Evolutionary conservation across 345 rosid genomes (phyloP).

Genomic region (Alliaria petiolata): DNA sequence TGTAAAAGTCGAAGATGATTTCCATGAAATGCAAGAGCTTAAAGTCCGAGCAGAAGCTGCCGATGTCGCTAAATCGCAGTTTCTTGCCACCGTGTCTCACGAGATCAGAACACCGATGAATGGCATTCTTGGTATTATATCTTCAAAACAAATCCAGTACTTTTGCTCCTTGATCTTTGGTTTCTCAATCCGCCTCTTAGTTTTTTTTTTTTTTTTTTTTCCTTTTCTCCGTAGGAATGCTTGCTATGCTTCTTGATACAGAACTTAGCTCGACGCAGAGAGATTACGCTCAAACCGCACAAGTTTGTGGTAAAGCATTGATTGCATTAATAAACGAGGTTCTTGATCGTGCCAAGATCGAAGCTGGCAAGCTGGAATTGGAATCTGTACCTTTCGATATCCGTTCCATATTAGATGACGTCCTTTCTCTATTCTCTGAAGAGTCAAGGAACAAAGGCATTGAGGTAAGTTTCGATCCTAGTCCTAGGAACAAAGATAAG

Average conservation of each 20-base stretch:
- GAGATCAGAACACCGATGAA: slow-evolving; percentile 99
- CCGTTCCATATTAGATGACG: slow-evolving; percentile 89
- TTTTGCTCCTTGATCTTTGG: background rate
- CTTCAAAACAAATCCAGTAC: background rate
- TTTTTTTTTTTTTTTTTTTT: too few relatives aligned
- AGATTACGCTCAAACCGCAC: slow-evolving; percentile 96
- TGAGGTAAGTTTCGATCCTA: slow-evolving; percentile 48
- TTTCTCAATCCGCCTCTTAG: too few relatives aligned
- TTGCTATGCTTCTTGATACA: slow-evolving; percentile 86
- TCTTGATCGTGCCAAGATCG: slow-evolving; percentile 97
- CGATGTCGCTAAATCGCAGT: slow-evolving; percentile 97
- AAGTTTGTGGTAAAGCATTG: slow-evolving; percentile 92
- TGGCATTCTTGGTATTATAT: slow-evolving; percentile 78
- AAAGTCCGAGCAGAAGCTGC: slow-evolving; percentile 96
- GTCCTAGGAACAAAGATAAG: background rate
- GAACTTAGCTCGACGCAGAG: slow-evolving; percentile 86
- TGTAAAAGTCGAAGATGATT: slow-evolving; percentile 89
- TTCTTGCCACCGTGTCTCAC: slow-evolving; percentile 97
- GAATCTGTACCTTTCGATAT: slow-evolving; percentile 83
- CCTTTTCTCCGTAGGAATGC: slow-evolving; percentile 92
- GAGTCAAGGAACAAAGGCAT: slow-evolving; percentile 84
- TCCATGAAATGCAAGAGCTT: slow-evolving; percentile 73
- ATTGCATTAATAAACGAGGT: slow-evolving; percentile 90
- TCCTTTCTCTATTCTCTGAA: slow-evolving; percentile 92
- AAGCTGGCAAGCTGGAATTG: slow-evolving; percentile 88